Percentiles rank a stretch among this genome's conserved stretches.
phyloP scores from a whole-genome alignment of 371 early-diverging fungal genomes.

The Apophysomyces sp. region DNA sequence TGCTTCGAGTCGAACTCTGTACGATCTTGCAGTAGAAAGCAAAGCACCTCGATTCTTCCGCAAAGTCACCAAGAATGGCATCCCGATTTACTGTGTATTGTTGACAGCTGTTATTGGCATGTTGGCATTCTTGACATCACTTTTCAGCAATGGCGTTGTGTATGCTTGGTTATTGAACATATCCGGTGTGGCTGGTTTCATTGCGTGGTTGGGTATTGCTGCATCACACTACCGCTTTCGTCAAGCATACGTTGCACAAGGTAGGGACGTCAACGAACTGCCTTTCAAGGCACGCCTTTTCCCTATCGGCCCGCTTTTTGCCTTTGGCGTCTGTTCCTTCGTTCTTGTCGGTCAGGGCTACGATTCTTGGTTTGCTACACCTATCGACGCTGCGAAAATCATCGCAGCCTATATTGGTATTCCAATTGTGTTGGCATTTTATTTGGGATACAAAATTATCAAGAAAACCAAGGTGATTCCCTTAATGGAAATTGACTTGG shows the following conservation, averaged over 20 bases:
- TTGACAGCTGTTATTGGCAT: conserved; percentile 49
- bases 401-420: conserved; percentile 43
- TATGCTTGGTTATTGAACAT: conserved; percentile 54
- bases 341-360: conserved; percentile 70
- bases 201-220: conserved; percentile 80
- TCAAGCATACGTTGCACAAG: conserved; percentile 72
- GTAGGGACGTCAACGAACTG: conserved; percentile 60
- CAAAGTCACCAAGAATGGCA: conserved; percentile 47
- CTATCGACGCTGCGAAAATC: conserved; percentile 21
- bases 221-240: conserved; percentile 83
- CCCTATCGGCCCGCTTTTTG: conserved; percentile 70
- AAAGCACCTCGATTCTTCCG: conserved; percentile 53
- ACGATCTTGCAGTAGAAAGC: conserved; percentile 60
- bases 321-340: conserved; percentile 52
- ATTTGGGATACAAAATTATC: conserved; percentile 54
- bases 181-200: conserved; percentile 73
- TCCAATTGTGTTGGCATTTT: conserved; percentile 32
- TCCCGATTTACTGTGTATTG: conserved; percentile 56
- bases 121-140: conserved; percentile 55
- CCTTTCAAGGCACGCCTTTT: conserved; percentile 72
- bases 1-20: conserved; percentile 67
- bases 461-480: conserved; percentile 57
- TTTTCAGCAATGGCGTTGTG: conserved; percentile 27
- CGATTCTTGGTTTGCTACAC: conserved; percentile 32
- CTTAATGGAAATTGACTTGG: conserved; percentile 56